Evolutionary conservation across 2,329 filamentous ascomycete genomes (phyloP).

Genomic region (Sclerotinia sclerotiorum): DNA sequence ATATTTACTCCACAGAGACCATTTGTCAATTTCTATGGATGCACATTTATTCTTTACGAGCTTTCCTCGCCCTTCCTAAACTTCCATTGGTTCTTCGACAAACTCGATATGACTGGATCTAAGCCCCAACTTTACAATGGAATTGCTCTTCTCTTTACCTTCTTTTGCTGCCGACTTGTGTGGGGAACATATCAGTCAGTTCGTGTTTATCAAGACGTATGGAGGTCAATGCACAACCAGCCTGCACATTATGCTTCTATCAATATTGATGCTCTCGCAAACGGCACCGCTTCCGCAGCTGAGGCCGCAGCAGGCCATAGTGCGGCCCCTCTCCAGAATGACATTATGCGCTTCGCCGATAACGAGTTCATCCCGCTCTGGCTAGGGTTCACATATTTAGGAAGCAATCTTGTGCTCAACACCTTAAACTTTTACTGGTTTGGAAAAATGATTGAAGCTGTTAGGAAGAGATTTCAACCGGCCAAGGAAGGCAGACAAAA

Average conservation of each 20-base stretch:
- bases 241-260: slow-evolving; percentile 40
- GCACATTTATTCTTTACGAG: slow-evolving; percentile 83
- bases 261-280: slow-evolving; percentile 40
- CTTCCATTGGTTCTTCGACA: slow-evolving; percentile 91
- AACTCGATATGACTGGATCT: slow-evolving; percentile 76
- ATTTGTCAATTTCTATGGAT: slow-evolving; percentile 80
- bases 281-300: slow-evolving; percentile 41
- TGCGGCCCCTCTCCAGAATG: slow-evolving; percentile 36
- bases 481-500: slow-evolving; percentile 42
- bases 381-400: slow-evolving; percentile 67
- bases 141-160: slow-evolving; percentile 67
- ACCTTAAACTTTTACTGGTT: slow-evolving; percentile 84
- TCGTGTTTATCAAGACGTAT: slow-evolving; percentile 70
- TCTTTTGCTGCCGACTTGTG: slow-evolving; percentile 74
- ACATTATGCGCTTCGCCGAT: slow-evolving; percentile 53
- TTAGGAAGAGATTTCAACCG: slow-evolving; percentile 71
- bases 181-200: slow-evolving; percentile 75
- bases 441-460: slow-evolving; percentile 78
- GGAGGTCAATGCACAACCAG: slow-evolving; percentile 52
- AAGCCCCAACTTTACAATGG: slow-evolving; percentile 75
- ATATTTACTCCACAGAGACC: slow-evolving; percentile 57
- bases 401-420: slow-evolving; percentile 71
- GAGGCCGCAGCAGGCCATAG: slow-evolving; percentile 39
- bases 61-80: slow-evolving; percentile 83
- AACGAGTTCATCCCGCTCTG: slow-evolving; percentile 63